Base-by-base conservation (phyloP, 768 basidiomycete genomes). In the Russula sp. region DNA sequence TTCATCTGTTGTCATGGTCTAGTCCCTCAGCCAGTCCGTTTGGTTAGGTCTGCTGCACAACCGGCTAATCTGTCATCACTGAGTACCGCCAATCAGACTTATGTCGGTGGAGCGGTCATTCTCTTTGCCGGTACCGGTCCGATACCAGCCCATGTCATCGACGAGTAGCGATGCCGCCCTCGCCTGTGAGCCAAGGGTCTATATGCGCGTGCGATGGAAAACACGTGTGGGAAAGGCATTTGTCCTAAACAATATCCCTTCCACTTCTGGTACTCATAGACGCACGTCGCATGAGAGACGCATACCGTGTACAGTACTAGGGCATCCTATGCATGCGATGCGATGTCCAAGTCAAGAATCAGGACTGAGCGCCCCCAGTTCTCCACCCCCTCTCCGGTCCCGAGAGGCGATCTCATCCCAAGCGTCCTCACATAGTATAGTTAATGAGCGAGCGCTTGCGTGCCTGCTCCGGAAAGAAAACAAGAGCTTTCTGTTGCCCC, bases 1-100 rank as follows among this genome's bases (percentile, higher is more conserved):
- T 29, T 29, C 25, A 29, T 45, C n/a, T 11, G 1, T 10, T 8
- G 25, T 35, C 34, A 11, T 45, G 9, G 16, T 18, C 32, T n/a
- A 22, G 13, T 35, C 41, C 42, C n/a, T 42, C 22, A 9, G n/a
- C 13, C 20, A 22, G 20, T 38, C 50, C 18, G 14, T 5, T 18
- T 39, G 5, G 20, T 42, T 22, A 41, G 18, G 7, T 39, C 53
- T 3, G 29, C 32, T 18, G 25, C 46, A 16, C 22, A 39, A 25
- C 50, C 42, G 39, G 34, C 42, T n/a, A 45, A 53, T 38, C 36
- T 43, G 51, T 51, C 59, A 45, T 42, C 59, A 53, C 35, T 53
- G 11, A 29, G 6, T 16, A 57, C 16, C 6, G 36, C 32, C 25
- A 54, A 54, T 60, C 52, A 25, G 36, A 18, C 43, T 36, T 25